Evolutionary conservation across 192 early-diverging fungal genomes (phyloP).

Genomic region (Gryganskiella cystojenkinii): DNA sequence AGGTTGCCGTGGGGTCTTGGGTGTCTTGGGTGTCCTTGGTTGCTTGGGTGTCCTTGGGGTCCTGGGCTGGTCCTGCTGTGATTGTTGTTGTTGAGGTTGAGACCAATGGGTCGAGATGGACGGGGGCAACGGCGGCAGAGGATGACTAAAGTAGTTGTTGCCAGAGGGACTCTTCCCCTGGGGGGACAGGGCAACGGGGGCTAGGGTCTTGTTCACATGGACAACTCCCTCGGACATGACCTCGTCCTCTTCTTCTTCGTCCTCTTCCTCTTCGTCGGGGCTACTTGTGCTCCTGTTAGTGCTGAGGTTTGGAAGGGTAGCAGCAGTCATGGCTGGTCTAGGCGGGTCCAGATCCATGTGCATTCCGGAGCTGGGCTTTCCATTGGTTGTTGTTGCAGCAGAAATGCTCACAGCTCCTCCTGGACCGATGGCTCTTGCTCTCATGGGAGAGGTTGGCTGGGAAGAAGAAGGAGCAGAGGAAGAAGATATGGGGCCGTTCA

Average conservation of each 20-base stretch:
- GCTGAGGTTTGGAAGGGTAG: neutral
- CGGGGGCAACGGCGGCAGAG: constrained; percentile 8
- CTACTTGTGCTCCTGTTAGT: neutral
- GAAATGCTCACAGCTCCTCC: too few species aligned
- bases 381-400: too few species aligned
- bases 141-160: neutral
- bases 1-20: constrained; percentile 17
- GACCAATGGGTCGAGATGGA: constrained; percentile 24
- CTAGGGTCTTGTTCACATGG: constrained; percentile 23
- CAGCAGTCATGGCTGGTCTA: too few species aligned
- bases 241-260: constrained; percentile 43
- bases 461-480: too few species aligned
- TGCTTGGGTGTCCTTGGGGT: constrained; percentile 40
- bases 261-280: constrained; percentile 15
- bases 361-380: too few species aligned
- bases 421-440: too few species aligned
- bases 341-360: too few species aligned
- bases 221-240: constrained; percentile 53
- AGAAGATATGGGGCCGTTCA: too few species aligned
- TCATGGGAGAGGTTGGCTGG: too few species aligned
- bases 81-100: neutral
- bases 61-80: constrained; percentile 23
- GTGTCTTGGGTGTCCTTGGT: constrained; percentile 15
- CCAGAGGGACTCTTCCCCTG: neutral
- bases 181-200: constrained; percentile 12